phyloP scores from a whole-genome alignment of 768 basidiomycete genomes.

The Nidularia sp. region DNA sequence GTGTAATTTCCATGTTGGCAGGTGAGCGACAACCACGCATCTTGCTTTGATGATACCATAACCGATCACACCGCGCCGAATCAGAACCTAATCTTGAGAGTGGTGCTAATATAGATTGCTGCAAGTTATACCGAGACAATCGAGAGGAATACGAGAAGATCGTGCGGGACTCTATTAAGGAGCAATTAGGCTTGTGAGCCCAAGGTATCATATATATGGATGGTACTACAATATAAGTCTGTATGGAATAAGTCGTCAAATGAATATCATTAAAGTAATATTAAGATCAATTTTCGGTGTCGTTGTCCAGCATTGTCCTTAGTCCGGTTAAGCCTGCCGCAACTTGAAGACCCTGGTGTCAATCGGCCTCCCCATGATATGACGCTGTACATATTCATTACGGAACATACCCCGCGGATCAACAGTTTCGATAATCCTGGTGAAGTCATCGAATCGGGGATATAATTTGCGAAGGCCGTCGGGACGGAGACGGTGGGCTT shows the following conservation, averaged over 20 bases:
- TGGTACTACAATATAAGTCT: not conserved
- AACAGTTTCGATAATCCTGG: conserved; percentile 55
- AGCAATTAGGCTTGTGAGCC: conserved; percentile 74
- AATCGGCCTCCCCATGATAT: conserved; percentile 66
- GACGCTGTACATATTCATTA: conserved; percentile 87
- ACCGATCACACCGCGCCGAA: conserved; percentile 11
- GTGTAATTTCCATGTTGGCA: conserved; percentile 96
- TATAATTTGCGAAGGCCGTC: conserved; percentile 63
- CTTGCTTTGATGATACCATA: conserved; percentile 6
- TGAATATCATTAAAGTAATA: not conserved
- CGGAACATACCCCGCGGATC: conserved; percentile 79
- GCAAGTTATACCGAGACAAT: conserved; percentile 94
- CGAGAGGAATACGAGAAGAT: conserved; percentile 82
- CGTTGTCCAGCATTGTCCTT: not conserved
- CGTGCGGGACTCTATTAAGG: conserved; percentile 77
- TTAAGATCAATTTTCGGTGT: not conserved
- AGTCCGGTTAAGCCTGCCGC: conserved; percentile 7
- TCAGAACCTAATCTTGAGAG: conserved; percentile 95
- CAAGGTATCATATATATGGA: not conserved
- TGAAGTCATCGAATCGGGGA: conserved; percentile 79
- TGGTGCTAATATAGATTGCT: conserved; percentile 95
- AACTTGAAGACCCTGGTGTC: conserved; percentile 37
- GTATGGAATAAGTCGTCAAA: not conserved
- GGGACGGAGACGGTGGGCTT: conserved; percentile 74
- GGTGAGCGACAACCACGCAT: conserved; percentile 40